Percentiles rank a stretch among this genome's conserved stretches.
Evolutionary conservation across 75 land plant genomes (phyloP).

Genomic region (Sequoiadendron giganteum): DNA sequence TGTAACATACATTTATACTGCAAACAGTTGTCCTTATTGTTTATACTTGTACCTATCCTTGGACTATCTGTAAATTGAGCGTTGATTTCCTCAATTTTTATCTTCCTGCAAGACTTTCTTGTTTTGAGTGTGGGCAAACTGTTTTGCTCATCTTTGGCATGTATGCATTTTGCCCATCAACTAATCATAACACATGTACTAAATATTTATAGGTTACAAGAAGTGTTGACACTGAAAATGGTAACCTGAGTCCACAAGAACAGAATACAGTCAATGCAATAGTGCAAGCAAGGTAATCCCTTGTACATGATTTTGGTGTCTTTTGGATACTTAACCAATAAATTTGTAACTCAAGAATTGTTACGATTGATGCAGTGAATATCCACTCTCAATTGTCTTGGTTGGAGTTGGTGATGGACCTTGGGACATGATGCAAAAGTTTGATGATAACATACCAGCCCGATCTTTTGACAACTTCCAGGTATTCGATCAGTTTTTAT

Average conservation of each 20-base stretch:
- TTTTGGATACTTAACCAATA: not conserved
- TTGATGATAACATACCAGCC: conserved; percentile 77
- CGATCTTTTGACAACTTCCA: conserved; percentile 87
- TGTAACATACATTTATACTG: not conserved
- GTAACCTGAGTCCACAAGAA: conserved; percentile 73
- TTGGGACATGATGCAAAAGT: conserved; percentile 78
- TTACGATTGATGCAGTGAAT: conserved; percentile 33
- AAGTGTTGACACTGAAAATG: conserved; percentile 56
- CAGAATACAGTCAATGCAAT: conserved; percentile 62
- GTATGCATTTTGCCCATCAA: not conserved
- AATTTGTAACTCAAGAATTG: not conserved
- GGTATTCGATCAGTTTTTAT: conserved; percentile 25
- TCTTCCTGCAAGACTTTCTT: not conserved
- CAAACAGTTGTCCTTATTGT: not conserved
- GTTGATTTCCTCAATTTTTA: not conserved
- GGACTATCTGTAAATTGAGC: not conserved
- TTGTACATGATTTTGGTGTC: not conserved
- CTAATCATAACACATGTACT: not conserved
- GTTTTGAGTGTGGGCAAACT: not conserved
- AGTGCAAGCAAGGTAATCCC: conserved; percentile 62
- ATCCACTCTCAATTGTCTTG: conserved; percentile 73
- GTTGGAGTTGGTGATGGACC: conserved; percentile 93
- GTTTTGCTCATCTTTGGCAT: not conserved
- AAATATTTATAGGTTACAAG: conserved; percentile 61
- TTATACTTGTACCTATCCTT: not conserved